Percentiles rank a stretch among this genome's conserved stretches.
phyloP scores from a whole-genome alignment of 2,329 filamentous ascomycete species.

The Ceratocystiopsis minuta region DNA sequence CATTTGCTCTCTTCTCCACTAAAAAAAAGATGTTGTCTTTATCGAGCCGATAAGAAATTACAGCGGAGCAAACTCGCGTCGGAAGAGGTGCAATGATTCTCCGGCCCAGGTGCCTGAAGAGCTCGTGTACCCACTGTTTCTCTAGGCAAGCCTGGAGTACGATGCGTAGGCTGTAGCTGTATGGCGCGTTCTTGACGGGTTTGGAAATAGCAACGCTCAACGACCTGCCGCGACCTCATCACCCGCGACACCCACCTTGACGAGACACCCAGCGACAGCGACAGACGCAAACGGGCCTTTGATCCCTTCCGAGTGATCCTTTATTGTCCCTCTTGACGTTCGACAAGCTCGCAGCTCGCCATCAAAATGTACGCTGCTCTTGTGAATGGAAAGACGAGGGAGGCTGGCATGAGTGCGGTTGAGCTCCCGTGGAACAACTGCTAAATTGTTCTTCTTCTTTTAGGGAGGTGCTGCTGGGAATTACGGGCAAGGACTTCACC shows the following conservation, averaged over 20 bases:
- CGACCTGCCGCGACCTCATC: too few relatives aligned
- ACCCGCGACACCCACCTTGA: not conserved
- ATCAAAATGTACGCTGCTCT: not conserved
- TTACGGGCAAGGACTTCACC: slow-evolving; percentile 98
- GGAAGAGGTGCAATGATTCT: slow-evolving; percentile 1
- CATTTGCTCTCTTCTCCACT: slow-evolving; percentile 3
- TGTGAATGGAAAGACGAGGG: not conserved
- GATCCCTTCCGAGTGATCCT: too few relatives aligned
- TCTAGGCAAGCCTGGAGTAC: too few relatives aligned
- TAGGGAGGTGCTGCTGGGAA: slow-evolving; percentile 95
- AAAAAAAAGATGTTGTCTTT: slow-evolving; percentile 3
- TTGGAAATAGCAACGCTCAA: too few relatives aligned
- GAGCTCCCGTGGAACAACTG: not conserved
- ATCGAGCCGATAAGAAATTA: slow-evolving; percentile 5
- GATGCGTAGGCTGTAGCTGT: slow-evolving; percentile 23
- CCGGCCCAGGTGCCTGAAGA: slow-evolving; percentile 3
- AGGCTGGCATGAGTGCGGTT: too few relatives aligned
- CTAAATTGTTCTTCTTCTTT: not conserved
- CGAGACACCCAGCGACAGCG: not conserved
- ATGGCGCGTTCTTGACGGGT: slow-evolving; percentile 12
- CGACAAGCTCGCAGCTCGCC: too few relatives aligned
- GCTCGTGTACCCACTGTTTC: slow-evolving; percentile 1
- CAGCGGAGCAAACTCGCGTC: too few relatives aligned
- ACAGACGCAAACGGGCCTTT: not conserved
- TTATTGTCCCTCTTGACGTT: too few relatives aligned